These are phyloP conservation scores for Rhynchospora tenuis DNA, from an alignment of 176 grass and related monocot genomes.

Conservation along the genomic window DNA sequence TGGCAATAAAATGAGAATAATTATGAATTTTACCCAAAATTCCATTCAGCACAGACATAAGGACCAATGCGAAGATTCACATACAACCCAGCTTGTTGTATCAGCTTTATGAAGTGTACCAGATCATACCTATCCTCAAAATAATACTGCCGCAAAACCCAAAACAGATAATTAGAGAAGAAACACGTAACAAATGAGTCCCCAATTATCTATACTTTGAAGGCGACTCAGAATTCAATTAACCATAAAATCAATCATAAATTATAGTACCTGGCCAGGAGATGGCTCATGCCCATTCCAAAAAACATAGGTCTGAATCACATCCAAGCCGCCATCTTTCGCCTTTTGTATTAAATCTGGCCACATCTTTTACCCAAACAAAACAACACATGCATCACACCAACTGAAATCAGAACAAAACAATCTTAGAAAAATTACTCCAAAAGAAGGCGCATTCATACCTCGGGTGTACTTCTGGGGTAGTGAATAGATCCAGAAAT, in stretches of 20 bases:
- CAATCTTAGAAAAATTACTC: not conserved
- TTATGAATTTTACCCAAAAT: conserved; percentile 70
- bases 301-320: conserved; percentile 99
- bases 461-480: conserved; percentile 90
- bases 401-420: not conserved
- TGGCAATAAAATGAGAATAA: not conserved
- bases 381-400: conserved; percentile 10
- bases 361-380: conserved; percentile 67
- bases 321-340: conserved; percentile 95
- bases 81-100: conserved; percentile 83
- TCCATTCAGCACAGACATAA: conserved; percentile 97
- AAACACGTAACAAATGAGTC: conserved; percentile 3
- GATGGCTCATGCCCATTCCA: conserved; percentile 96
- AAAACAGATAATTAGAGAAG: not conserved
- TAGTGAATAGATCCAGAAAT: conserved; percentile 99
- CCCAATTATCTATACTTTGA: not conserved
- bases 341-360: conserved; percentile 98
- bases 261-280: conserved; percentile 61
- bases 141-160: conserved; percentile 61
- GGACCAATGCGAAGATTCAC: conserved; percentile 96
- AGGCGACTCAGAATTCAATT: not conserved
- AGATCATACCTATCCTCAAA: conserved; percentile 94
- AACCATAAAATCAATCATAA: not conserved
- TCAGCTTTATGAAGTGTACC: conserved; percentile 82
- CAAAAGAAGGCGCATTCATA: conserved; percentile 15